Conservation (phyloP, 371 early-diverging fungal genomes). For the Rhizopus stolonifer region DNA sequence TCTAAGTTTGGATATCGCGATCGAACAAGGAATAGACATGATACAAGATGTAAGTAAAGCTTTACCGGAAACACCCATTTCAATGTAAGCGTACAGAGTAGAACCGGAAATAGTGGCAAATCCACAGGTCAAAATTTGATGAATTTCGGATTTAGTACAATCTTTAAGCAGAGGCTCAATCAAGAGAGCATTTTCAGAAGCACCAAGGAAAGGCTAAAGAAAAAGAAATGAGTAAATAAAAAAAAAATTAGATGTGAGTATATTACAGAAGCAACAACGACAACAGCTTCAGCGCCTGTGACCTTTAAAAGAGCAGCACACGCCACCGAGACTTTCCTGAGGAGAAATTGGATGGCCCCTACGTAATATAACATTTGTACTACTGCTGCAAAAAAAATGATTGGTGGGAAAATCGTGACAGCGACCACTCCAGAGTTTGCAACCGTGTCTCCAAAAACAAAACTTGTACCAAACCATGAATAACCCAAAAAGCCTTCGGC, state of each 20-base stretch:
- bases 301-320: slow-evolving; percentile 70
- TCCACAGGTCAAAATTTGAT: slow-evolving; percentile 81
- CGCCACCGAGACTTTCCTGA: slow-evolving; percentile 64
- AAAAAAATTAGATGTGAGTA: not conserved
- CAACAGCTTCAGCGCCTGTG: slow-evolving; percentile 84
- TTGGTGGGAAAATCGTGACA: slow-evolving; percentile 71
- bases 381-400: slow-evolving; percentile 82
- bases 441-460: slow-evolving; percentile 61
- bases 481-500: slow-evolving; percentile 63
- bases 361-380: slow-evolving; percentile 80
- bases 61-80: slow-evolving; percentile 61
- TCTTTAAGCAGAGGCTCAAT: slow-evolving; percentile 74
- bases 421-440: slow-evolving; percentile 54
- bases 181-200: slow-evolving; percentile 80
- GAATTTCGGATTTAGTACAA: slow-evolving; percentile 83
- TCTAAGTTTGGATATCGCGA: slow-evolving; percentile 81
- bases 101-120: slow-evolving; percentile 88
- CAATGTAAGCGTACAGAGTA: slow-evolving; percentile 67
- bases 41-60: slow-evolving; percentile 77
- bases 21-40: slow-evolving; percentile 90
- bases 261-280: slow-evolving; percentile 71
- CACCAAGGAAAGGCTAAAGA: slow-evolving; percentile 66
- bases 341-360: slow-evolving; percentile 79
- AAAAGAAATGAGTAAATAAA: slow-evolving; percentile 1
- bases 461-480: slow-evolving; percentile 60